A percentile compares a stretch with the other conserved stretches of the same genome.
Conservation (phyloP, 495 filamentous ascomycete species). For the Lichina pygmaea region DNA sequence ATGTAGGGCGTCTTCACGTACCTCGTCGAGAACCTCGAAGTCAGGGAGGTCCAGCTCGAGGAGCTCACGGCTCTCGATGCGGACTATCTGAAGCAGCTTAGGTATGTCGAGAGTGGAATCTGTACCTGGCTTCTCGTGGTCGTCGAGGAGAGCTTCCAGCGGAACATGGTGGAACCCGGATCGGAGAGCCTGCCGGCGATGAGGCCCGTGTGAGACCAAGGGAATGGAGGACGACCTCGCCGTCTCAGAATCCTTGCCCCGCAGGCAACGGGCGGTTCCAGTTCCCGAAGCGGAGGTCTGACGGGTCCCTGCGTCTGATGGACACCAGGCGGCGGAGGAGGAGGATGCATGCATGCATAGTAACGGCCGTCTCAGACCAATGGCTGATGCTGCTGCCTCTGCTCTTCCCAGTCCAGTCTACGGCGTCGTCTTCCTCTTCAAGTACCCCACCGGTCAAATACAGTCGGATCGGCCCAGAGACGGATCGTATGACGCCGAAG, state of each 20-base stretch:
- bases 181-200: too few relatives aligned
- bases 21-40: conserved; percentile 72
- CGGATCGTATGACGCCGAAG: conserved; percentile 50
- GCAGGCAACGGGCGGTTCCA: too few relatives aligned
- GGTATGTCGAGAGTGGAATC: conserved; percentile 8
- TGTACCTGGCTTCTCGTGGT: not conserved
- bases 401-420: conserved; percentile 39
- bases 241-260: too few relatives aligned
- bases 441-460: conserved; percentile 58
- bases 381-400: conserved; percentile 1
- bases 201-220: too few relatives aligned
- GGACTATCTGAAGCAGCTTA: conserved; percentile 43
- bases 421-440: conserved; percentile 99
- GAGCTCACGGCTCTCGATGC: conserved; percentile 80
- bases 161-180: too few relatives aligned
- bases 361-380: not conserved
- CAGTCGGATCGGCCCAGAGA: conserved; percentile 35
- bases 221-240: too few relatives aligned
- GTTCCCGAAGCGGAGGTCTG: too few relatives aligned
- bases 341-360: too few relatives aligned
- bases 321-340: too few relatives aligned
- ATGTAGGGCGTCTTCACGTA: conserved; percentile 86
- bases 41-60: conserved; percentile 85
- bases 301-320: too few relatives aligned
- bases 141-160: not conserved